Evolutionary conservation across 2,329 filamentous ascomycete species (phyloP).

Genomic region (Xylaria sp.): DNA sequence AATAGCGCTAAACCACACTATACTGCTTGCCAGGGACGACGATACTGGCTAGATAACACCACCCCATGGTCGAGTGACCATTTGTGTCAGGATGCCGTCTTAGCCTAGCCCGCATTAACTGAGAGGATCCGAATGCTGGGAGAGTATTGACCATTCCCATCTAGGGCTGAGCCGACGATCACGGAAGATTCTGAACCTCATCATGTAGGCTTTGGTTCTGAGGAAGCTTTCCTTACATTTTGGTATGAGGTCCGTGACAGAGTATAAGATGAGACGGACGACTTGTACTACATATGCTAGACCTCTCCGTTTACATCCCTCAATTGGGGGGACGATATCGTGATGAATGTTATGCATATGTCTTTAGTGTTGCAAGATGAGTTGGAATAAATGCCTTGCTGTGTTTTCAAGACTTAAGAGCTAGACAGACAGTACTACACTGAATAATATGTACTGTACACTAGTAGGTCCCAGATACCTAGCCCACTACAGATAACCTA

Average conservation of each 20-base stretch:
- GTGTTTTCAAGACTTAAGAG: neutral
- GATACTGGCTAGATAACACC: conserved; percentile 9
- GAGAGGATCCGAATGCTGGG: conserved; percentile 33
- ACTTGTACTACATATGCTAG: neutral
- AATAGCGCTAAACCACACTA: neutral
- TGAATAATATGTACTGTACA: neutral
- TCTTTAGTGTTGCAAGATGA: neutral
- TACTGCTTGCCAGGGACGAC: neutral
- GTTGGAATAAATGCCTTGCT: neutral
- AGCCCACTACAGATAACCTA: too few relatives aligned
- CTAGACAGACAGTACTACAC: neutral
- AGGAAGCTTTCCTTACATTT: neutral
- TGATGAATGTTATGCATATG: neutral
- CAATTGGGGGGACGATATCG: neutral
- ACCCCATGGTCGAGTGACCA: neutral
- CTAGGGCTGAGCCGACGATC: conserved; percentile 21
- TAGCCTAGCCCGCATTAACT: conserved; percentile 14
- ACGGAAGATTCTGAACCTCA: conserved; percentile 4
- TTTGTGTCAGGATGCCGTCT: conserved; percentile 2
- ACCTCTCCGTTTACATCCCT: neutral
- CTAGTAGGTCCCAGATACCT: too few relatives aligned
- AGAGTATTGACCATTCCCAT: neutral
- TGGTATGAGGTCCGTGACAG: neutral
- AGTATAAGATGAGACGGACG: conserved; percentile 11
- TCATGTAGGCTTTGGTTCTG: neutral